A percentile compares a stretch with the other conserved stretches of the same genome.
Conservation (phyloP, 768 basidiomycete species). For the Lenzites betulinus region DNA sequence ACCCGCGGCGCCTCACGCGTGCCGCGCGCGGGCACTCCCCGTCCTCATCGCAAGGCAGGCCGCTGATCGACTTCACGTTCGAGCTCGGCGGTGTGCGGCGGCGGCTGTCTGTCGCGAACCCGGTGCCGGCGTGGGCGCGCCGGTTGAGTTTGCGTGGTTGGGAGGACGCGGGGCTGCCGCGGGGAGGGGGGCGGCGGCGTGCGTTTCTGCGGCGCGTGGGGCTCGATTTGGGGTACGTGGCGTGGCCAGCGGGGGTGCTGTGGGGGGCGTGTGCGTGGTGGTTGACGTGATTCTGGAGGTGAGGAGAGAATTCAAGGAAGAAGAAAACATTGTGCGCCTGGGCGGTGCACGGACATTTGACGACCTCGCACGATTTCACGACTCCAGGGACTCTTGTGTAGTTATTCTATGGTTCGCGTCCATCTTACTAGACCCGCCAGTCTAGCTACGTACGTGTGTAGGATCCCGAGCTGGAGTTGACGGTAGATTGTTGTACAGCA, state of each 20-base stretch:
- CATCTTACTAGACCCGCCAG: too few species aligned
- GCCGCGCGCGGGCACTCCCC: slow-evolving; percentile 9
- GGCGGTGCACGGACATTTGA: too few species aligned
- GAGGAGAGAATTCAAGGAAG: neutral
- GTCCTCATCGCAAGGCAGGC: neutral
- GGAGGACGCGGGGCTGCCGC: neutral
- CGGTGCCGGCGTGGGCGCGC: slow-evolving; percentile 19
- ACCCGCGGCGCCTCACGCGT: slow-evolving; percentile 19
- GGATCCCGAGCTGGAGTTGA: too few species aligned
- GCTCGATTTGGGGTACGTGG: slow-evolving; percentile 14
- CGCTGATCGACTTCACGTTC: slow-evolving; percentile 53
- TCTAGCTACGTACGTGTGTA: too few species aligned
- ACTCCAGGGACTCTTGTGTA: too few species aligned
- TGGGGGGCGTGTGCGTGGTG: slow-evolving; percentile 11
- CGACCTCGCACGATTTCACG: too few species aligned
- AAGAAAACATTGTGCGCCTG: too few species aligned
- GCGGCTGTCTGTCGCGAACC: slow-evolving; percentile 46
- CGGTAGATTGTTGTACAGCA: too few species aligned
- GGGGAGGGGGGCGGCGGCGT: neutral
- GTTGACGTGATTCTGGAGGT: slow-evolving; percentile 1
- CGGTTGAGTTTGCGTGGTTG: slow-evolving; percentile 15
- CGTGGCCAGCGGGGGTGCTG: slow-evolving; percentile 16
- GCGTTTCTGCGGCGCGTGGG: slow-evolving; percentile 10
- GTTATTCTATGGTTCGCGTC: too few species aligned
- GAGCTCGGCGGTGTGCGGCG: slow-evolving; percentile 55